Evolutionary conservation across 495 filamentous ascomycete species (phyloP), one percentile per base, ranked within the genome.

Genomic region (Neurospora sp.): DNA sequence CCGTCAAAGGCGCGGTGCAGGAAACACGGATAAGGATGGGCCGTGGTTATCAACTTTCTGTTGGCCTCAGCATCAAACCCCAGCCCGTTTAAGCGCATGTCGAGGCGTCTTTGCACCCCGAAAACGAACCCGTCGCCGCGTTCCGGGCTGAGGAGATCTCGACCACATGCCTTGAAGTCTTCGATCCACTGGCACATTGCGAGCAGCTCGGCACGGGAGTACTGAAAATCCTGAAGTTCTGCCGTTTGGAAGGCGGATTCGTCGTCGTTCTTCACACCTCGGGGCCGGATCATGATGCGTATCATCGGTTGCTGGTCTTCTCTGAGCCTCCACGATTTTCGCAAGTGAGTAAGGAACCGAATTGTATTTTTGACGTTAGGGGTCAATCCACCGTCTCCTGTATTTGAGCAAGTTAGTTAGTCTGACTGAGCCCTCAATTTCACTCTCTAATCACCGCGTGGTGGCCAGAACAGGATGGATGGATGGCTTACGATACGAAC

Each of bases 81-180:
- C 71, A 81, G 69, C 42, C 71, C 48, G n/a, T 72, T 5, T 37
- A 3, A 7, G n/a, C 59, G 44, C 3, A 5, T 16, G n/a, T 20
- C 14, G 11, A 16, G 1, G 14, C 70, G n/a, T 20, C 23, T 2
- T 5, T 2, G 72, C 2, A 83, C 73, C 2, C 84, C 84, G 76
- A 86, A 84, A 3, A 86, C 84, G 70, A 86, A 86, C 20, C 84
- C 84, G 62, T 86, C 84, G 3, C 82, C 84, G 10, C 74, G 76
- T 0, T 42, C 70, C 16, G 74, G 48, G n/a, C 74, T 44, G 2
- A 85, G 46, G 5, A 81, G 35, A 62, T 18, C 54, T 35, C 3
- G 23, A 3, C 78, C 77, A 0, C 72, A 72, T 7, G 72, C 42
- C 42, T 75, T 78, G 54, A 86, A 59, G 5, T 14, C 11, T 59